Evolutionary conservation across 2,329 filamentous ascomycete species (phyloP).

Genomic region (Rachicladosporium sp.): DNA sequence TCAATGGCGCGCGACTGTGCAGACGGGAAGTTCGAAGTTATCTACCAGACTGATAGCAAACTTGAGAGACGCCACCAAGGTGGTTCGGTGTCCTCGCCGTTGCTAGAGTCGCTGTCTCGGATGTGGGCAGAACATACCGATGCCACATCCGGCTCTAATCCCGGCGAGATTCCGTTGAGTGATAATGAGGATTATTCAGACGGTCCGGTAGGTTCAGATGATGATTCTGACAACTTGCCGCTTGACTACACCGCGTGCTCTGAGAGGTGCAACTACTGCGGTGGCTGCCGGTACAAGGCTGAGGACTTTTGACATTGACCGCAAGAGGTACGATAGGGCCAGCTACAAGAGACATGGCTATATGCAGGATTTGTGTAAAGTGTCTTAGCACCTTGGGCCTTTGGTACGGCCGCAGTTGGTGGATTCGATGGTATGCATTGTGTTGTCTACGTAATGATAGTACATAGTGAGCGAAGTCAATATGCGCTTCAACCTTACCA

Average conservation of each 20-base stretch:
- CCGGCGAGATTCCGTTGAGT: constrained; percentile 1
- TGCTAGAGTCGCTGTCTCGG: background rate
- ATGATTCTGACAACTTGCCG: constrained; percentile 5
- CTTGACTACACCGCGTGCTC: constrained; percentile 10
- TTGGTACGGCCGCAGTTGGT: too few relatives aligned
- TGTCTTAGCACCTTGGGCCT: too few relatives aligned
- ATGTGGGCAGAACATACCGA: too few relatives aligned
- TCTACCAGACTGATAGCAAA: constrained; percentile 16
- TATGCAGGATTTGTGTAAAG: too few relatives aligned
- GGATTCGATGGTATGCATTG: too few relatives aligned
- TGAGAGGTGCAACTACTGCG: constrained; percentile 8
- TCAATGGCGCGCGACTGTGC: constrained; percentile 12
- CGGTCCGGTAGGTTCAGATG: constrained; percentile 4
- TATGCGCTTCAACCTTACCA: too few relatives aligned
- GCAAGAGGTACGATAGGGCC: too few relatives aligned
- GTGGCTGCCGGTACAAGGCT: constrained; percentile 4
- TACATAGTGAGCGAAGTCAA: too few relatives aligned
- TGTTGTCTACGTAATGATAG: too few relatives aligned
- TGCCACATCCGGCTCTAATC: too few relatives aligned
- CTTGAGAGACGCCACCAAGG: constrained; percentile 24
- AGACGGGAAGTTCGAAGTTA: constrained; percentile 22
- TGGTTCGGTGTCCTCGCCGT: constrained; percentile 1
- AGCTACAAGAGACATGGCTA: too few relatives aligned
- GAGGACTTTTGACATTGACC: too few relatives aligned
- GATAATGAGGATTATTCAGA: constrained; percentile 1